Evolutionary conservation across 169 alveolate genomes (phyloP), one percentile per base, ranked within the genome.

Genomic region (Eimeria sp.): DNA sequence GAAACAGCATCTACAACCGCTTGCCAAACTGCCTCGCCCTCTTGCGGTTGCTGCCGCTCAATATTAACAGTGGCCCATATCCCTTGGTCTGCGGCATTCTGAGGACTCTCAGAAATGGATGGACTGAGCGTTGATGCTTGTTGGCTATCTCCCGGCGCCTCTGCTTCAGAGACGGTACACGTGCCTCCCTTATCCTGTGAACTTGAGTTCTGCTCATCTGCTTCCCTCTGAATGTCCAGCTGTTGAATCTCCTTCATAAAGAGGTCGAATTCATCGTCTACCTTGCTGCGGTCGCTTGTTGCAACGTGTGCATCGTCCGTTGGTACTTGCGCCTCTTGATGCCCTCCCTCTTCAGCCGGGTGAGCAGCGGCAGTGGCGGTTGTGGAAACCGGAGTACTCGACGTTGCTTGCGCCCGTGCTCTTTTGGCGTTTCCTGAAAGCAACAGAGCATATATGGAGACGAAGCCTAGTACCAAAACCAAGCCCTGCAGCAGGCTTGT

Each of bases 211-310:
- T 30, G 49, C 20, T 62, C 68, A 33, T 60, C 77, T n/a, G 83
- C 85, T 46, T 64, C 94, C 68, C 82, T 49, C 64, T 87, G 94
- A 16, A 62, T 66, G 56, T 87, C 94, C 58, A 87, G 94, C 64
- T 87, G 94, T 27, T 87, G 85, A 18, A 87, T 87, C 46, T 87
- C 94, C 83, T 87, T 87, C 94, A 87, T 87, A 58, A 87, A 87
- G 23, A 87, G 80, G 78, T 27, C 83, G 52, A 87, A 87, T 46
- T 87, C 94, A 62, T 87, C 94, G 16, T 87, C 94, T 20, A 87
- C 94, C 9, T 27, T 87, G 83, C 94, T 54, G 52, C 83, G 33
- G 30, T 87, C 83, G 13, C 46, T 27, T 43, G 30, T 1, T 30
- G 58, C 71, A 2, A 25, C 56, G 18, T 85, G 77, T 4, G 62